phyloP scores from a whole-genome alignment of 2,329 filamentous ascomycete genomes.

The Plenodomus tracheiphilus region DNA sequence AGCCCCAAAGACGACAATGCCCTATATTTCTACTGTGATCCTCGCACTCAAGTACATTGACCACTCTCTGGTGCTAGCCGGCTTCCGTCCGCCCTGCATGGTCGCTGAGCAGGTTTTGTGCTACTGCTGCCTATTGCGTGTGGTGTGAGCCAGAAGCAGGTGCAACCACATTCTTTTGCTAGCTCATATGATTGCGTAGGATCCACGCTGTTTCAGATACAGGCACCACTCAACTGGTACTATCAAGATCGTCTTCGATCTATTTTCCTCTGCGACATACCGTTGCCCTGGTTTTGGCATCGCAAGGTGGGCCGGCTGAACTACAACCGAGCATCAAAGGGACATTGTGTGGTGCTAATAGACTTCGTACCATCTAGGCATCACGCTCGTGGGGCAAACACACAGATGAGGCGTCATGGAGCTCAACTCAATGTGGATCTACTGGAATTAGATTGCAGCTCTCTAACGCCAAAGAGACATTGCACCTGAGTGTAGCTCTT shows the following conservation, averaged over 20 bases:
- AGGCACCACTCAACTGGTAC: constrained; percentile 4
- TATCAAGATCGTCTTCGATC: not conserved
- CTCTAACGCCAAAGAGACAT: not conserved
- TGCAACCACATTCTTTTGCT: constrained; percentile 5
- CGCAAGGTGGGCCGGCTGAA: constrained; percentile 7
- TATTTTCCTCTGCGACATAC: not conserved
- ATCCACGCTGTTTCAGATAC: constrained; percentile 4
- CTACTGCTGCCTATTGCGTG: not conserved
- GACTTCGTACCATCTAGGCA: not conserved
- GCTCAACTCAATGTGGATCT: not conserved
- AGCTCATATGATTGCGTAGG: constrained; percentile 6
- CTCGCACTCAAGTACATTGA: not conserved
- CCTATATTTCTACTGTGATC: too few species aligned
- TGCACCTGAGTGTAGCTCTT: not conserved
- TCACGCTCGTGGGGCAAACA: not conserved
- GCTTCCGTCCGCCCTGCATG: not conserved
- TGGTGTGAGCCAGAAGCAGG: too few species aligned
- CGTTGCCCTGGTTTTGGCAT: constrained; percentile 6
- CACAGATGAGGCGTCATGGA: not conserved
- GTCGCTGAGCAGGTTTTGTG: not conserved
- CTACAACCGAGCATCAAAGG: constrained; percentile 4
- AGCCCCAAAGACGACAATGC: too few species aligned
- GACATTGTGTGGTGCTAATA: constrained; percentile 4
- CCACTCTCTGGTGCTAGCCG: not conserved
- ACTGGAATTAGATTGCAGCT: not conserved